A percentile compares a stretch with the other conserved stretches of the same genome.
Conservation (phyloP, 2,329 filamentous ascomycete species). For the Trichoderma polysporum region DNA sequence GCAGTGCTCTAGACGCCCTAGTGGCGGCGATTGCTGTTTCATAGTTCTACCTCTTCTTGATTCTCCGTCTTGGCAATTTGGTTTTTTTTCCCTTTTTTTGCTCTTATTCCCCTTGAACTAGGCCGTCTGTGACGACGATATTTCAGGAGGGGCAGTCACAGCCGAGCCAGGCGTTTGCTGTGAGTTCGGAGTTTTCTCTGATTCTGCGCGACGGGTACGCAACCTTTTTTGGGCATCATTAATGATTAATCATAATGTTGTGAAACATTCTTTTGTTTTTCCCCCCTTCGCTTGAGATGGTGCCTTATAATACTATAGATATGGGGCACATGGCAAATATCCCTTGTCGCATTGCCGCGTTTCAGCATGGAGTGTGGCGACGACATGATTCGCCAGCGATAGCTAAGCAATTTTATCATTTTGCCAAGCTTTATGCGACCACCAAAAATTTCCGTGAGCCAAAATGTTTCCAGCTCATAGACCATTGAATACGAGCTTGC, state of each 20-base stretch:
- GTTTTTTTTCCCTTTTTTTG: neutral
- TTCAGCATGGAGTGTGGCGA: constrained; percentile 15
- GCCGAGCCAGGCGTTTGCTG: constrained; percentile 18
- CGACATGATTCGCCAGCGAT: constrained; percentile 16
- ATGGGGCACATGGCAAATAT: constrained; percentile 11
- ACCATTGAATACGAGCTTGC: constrained; percentile 10
- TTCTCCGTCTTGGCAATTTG: neutral
- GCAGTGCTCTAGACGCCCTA: constrained; percentile 64
- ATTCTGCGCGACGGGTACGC: constrained; percentile 6
- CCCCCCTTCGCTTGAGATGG: constrained; percentile 2
- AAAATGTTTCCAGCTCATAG: neutral
- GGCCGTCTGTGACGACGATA: constrained; percentile 14
- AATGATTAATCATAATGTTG: constrained; percentile 19
- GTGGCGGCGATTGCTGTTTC: constrained; percentile 57
- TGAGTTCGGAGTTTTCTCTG: constrained; percentile 10
- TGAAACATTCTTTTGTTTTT: constrained; percentile 1
- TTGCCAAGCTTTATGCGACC: constrained; percentile 16
- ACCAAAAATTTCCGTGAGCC: neutral
- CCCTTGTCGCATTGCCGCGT: constrained; percentile 11
- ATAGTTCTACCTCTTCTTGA: constrained; percentile 21
- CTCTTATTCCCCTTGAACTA: constrained; percentile 5
- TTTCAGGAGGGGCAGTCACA: constrained; percentile 9
- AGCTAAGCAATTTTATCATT: constrained; percentile 15
- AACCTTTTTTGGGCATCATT: constrained; percentile 7
- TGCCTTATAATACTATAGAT: constrained; percentile 1